These are phyloP conservation scores for Penstemon davidsonii DNA, from an alignment of 257 asterid genomes.

Conservation along the genomic window DNA sequence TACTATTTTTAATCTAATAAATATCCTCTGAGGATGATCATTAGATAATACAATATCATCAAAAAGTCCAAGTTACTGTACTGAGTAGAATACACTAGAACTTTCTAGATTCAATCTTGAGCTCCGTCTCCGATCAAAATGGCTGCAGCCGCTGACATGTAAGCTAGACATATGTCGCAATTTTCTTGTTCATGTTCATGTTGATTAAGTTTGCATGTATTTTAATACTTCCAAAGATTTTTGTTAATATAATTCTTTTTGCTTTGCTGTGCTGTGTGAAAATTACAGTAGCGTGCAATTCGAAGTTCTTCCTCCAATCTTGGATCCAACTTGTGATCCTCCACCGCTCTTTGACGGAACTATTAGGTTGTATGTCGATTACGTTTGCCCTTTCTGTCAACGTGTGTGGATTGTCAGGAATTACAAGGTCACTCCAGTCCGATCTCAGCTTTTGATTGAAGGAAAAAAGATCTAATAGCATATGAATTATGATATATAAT, in stretches of 20 bases:
- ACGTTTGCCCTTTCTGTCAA: conserved; percentile 43
- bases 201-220: no score
- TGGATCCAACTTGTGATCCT: conserved; percentile 43
- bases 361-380: conserved; percentile 42
- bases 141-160: no score
- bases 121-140: no score
- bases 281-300: conserved; percentile 27
- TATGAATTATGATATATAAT: background rate
- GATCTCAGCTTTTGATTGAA: background rate
- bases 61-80: no score
- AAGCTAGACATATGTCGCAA: no score
- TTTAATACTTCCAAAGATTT: no score
- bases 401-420: conserved; percentile 42
- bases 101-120: no score
- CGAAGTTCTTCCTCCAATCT: conserved; percentile 38
- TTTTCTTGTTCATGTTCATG: no score
- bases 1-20: no score
- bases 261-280: background rate
- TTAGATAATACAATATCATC: no score
- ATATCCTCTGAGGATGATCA: no score
- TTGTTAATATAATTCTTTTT: background rate
- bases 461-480: background rate
- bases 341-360: conserved; percentile 51
- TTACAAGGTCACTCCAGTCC: conserved; percentile 31
- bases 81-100: no score